Evolutionary conservation across 192 early-diverging fungal genomes (phyloP), one percentile per base, ranked within the genome.

Genomic region (Rhizoclosmatium sp.): DNA sequence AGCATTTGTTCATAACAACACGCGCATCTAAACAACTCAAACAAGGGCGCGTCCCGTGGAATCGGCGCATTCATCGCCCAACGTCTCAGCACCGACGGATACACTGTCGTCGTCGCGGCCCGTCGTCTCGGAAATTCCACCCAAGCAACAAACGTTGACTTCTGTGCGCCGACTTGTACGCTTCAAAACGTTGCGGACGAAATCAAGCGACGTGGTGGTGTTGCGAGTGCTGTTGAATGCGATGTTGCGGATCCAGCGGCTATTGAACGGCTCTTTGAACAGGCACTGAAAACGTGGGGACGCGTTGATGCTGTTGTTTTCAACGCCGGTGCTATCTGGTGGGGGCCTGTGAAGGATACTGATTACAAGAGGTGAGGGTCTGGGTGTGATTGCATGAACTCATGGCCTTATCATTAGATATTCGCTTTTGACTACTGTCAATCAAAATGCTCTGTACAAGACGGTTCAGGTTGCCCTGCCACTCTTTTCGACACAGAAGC

Each of bases 311-410:
- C 51, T 4, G 65, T 81, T 4, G 71, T 85, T 56, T 85, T 84
- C 67, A 85, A 85, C 47, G 54, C 84, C 16, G 84, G 84, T 31
- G 82, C 84, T 3, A 84, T 85, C 65, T 68, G 39, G 31, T 83
- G 84, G 81, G 71, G 68, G 12, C 62, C 40, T 14, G 69, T 85
- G 21, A 51, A 10, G n/a, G 71, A 83, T 2, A 83, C 84, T 5
- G 31, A 31, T 31, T 31, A 31, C 31, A 31, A 31, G 31, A 31
- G 31, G 31, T 31, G 31, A 31, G 31, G 31, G 31, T 31, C 0
- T 31, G 0, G 31, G 0, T 31, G 31, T 31, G 31, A 31, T 31
- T 31, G 31, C 0, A 31, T 31, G 31, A 31, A 31, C 31, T 31
- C 31, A 31, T 31, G 31, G 31, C 31, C 51, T 56, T 5, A 23